Evolutionary conservation across 306 rosid species (phyloP).

Genomic region (Pyrus communis): DNA sequence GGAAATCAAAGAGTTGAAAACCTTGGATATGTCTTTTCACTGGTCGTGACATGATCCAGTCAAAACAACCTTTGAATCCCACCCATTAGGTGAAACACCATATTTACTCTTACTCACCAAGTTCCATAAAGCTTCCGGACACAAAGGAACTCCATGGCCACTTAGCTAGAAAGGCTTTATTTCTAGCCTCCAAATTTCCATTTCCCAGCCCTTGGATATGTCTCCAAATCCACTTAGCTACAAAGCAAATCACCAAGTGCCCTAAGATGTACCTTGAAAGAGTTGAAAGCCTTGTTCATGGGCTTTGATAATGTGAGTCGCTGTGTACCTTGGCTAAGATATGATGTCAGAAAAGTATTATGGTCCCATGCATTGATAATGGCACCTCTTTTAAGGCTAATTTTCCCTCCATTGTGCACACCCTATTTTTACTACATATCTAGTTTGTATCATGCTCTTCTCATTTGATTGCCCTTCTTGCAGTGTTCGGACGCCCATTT

Average conservation of each 20-base stretch:
- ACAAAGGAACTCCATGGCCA: neutral
- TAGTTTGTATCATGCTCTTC: constrained; percentile 13
- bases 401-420: neutral
- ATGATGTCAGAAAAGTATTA: neutral
- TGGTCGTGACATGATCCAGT: neutral
- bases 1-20: neutral
- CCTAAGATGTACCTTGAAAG: no score
- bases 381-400: neutral
- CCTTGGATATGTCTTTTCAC: neutral
- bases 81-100: neutral
- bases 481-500: constrained; percentile 98
- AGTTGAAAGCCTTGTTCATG: no score
- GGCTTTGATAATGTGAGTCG: neutral
- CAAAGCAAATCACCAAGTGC: no score
- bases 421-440: neutral
- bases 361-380: neutral
- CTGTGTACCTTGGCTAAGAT: neutral
- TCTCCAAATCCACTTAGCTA: neutral
- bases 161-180: neutral
- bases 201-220: no score
- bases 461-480: constrained; percentile 35
- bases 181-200: neutral
- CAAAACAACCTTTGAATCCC: neutral
- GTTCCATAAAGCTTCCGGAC: neutral
- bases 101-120: no score